Percentiles rank a stretch among this genome's conserved stretches.
These are phyloP conservation scores for Plantago coronopus DNA, from an alignment of 305 asterid genomes.

Conservation along the genomic window DNA sequence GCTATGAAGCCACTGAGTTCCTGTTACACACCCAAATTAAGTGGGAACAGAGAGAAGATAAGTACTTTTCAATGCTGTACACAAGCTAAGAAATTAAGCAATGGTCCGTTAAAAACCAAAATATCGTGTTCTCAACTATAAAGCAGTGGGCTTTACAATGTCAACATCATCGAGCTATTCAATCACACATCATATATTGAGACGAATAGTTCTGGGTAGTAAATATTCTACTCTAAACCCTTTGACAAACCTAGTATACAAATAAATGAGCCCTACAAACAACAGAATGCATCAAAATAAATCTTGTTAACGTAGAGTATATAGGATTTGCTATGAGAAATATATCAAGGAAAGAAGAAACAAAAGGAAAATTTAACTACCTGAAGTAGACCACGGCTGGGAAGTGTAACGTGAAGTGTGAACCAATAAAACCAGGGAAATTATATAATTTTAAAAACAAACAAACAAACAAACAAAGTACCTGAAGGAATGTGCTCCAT, in stretches of 20 bases:
- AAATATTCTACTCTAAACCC: neutral
- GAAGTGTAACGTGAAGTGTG: neutral
- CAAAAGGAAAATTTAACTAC: neutral
- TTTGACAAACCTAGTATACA: neutral
- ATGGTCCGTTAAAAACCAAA: neutral
- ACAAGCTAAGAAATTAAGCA: neutral
- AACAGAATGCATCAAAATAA: neutral
- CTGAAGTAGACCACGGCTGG: neutral
- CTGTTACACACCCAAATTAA: constrained; percentile 36
- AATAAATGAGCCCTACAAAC: neutral
- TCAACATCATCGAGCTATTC: neutral
- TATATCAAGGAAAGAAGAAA: neutral
- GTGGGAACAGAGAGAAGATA: constrained; percentile 2
- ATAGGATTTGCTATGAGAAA: neutral
- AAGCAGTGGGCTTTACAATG: neutral
- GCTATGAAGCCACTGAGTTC: constrained; percentile 95
- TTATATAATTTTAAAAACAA: too few relatives aligned
- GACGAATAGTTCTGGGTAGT: neutral
- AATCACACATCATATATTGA: neutral
- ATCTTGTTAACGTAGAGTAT: neutral
- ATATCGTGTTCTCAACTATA: too few relatives aligned
- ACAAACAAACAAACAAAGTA: constrained; percentile 28
- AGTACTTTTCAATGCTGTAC: neutral
- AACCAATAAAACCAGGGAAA: constrained; percentile 12
- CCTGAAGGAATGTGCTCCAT: constrained; percentile 94